Conservation (phyloP, 768 basidiomycete genomes). For the Tylopilus sp. region DNA sequence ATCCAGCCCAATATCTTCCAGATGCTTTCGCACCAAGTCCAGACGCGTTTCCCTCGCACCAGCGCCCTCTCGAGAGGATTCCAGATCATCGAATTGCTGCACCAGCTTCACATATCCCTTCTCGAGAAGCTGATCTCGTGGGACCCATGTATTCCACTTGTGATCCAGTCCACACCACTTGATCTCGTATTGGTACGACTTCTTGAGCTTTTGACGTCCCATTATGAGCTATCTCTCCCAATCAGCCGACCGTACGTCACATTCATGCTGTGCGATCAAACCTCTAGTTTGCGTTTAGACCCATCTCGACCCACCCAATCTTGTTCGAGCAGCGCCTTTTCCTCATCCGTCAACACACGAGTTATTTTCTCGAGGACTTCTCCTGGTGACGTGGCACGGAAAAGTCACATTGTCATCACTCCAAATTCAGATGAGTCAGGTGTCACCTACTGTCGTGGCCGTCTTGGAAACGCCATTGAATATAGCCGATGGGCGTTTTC, state of each 20-base stretch:
- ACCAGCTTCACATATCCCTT: constrained; percentile 90
- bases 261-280: constrained; percentile 30
- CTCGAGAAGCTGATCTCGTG: constrained; percentile 78
- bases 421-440: constrained; percentile 5
- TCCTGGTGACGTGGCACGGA: constrained; percentile 39
- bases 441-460: constrained; percentile 82
- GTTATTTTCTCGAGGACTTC: constrained; percentile 91
- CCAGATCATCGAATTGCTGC: constrained; percentile 94
- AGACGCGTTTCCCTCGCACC: constrained; percentile 84
- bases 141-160: constrained; percentile 87
- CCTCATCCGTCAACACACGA: constrained; percentile 85
- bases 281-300: constrained; percentile 87
- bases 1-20: constrained; percentile 94
- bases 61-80: constrained; percentile 93
- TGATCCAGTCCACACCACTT: constrained; percentile 84
- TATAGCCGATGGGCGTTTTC: constrained; percentile 95
- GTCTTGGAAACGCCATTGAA: constrained; percentile 99
- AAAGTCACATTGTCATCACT: constrained; percentile 6
- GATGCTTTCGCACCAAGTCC: constrained; percentile 80
- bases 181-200: constrained; percentile 90
- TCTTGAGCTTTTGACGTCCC: constrained; percentile 97
- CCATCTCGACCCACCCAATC: constrained; percentile 93
- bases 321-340: constrained; percentile 70
- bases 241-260: constrained; percentile 17
- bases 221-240: constrained; percentile 58